Evolutionary conservation across 1,284 basidiomycete species (phyloP), one percentile per base, ranked within the genome.

Genomic region (Austroboletus novae-zelandiae): DNA sequence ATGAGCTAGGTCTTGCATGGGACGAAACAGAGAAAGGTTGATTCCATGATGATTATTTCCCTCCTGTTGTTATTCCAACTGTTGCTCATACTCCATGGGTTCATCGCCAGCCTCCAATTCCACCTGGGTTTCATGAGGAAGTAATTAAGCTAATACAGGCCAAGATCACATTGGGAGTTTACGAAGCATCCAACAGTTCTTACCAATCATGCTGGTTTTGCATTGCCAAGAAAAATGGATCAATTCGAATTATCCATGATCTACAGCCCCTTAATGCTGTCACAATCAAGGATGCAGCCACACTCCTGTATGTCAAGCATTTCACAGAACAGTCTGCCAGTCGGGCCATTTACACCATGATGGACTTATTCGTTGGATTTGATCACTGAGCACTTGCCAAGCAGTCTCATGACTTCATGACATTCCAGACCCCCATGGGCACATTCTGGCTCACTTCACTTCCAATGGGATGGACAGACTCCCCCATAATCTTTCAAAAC

Each of bases 391-490:
- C 41, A 0, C 47, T 53, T 4, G 37, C 34, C 0, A 25, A 55
- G 9, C 52, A 52, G 4, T 61, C 55, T 3, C 17, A 30, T 0
- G 51, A 61, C 41, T 37, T 65, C 1, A 71, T 66, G 0, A 67
- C 65, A 0, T 68, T 68, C 39, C 60, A 62, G 34, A 57, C 61
- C 0, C 65, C 61, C 0, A 52, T 61, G 9, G 59, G 63, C 0
- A 55, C 54, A 0, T 40, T 62, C 1, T 35, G 48, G 5, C 51
- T 67, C 3, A 61, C 60, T 0, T 61, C 56, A 0, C 50, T 74
- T 0, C 73, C 71, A 0, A 72, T 71, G 70, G 72, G 74, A 0
- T 75, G 64, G 63, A 73, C 71, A 0, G 73, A 75, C 44, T 48
- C 35, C 0, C 45, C 31, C 1, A 6, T 35, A 1, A 15, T 40